Conservation (phyloP, 2,329 filamentous ascomycete genomes). For the Pezicula radicicola region DNA sequence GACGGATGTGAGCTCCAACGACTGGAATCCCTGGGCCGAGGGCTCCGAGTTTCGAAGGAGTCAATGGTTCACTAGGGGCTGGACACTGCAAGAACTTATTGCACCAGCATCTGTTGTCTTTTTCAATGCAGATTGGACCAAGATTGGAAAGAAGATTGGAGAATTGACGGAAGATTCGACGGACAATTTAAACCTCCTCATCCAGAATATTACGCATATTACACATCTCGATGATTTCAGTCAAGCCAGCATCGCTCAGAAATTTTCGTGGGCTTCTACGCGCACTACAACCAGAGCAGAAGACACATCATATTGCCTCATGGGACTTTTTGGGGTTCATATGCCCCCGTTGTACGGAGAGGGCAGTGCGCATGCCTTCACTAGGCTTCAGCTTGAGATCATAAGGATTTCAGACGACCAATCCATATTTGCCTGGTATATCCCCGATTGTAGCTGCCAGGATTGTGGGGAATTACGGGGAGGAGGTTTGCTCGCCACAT, state of each 20-base stretch:
- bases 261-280: constrained; percentile 33
- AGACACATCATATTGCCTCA: constrained; percentile 31
- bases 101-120: constrained; percentile 3
- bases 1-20: constrained; percentile 1
- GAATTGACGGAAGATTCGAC: too few species aligned
- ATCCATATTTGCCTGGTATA: constrained; percentile 29
- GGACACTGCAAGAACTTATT: constrained; percentile 8
- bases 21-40: too few species aligned
- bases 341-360: constrained; percentile 35
- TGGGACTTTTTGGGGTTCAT: constrained; percentile 32
- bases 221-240: constrained; percentile 4
- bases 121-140: constrained; percentile 5
- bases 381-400: constrained; percentile 32
- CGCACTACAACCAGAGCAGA: constrained; percentile 25
- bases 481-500: constrained; percentile 6
- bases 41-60: neutral
- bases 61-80: constrained; percentile 10
- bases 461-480: too few species aligned
- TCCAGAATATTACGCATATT: neutral
- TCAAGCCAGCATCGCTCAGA: constrained; percentile 27
- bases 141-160: neutral
- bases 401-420: constrained; percentile 31
- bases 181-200: neutral
- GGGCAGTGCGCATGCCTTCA: constrained; percentile 28
- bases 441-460: neutral